Percentiles rank a stretch among this genome's conserved stretches.
phyloP scores from a whole-genome alignment of 2,329 filamentous ascomycete genomes.

The Xylariaceae sp. region DNA sequence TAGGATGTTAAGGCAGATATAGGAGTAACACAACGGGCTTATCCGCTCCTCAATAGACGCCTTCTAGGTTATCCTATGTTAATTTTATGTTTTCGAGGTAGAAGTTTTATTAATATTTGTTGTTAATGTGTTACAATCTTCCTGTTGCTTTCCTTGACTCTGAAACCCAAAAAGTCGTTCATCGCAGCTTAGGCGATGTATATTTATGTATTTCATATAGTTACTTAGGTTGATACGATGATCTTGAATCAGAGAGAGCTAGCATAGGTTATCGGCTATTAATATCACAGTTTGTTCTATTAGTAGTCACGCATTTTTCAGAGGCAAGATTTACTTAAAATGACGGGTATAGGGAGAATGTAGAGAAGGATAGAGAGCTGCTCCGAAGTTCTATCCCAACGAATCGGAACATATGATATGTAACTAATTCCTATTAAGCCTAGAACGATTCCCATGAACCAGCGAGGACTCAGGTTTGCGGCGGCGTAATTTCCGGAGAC shows the following conservation, averaged over 20 bases:
- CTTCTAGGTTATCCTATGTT: no score
- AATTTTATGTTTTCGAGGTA: no score
- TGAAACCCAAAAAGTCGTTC: no score
- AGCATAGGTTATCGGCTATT: background rate
- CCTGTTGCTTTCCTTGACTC: no score
- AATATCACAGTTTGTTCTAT: background rate
- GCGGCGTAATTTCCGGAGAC: background rate
- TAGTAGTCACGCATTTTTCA: background rate
- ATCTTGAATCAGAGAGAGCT: background rate
- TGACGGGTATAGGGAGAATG: background rate
- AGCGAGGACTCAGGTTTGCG: background rate
- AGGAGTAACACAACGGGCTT: no score
- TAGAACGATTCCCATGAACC: background rate
- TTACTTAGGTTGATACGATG: no score
- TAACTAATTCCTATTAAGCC: background rate
- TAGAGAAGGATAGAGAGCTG: background rate
- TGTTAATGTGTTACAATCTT: no score
- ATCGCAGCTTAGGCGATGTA: no score
- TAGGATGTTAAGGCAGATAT: no score
- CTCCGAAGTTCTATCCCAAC: background rate
- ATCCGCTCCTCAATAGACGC: no score
- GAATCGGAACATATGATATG: background rate
- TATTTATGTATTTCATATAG: no score
- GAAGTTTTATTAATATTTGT: no score
- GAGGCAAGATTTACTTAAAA: background rate